phyloP scores from a whole-genome alignment of 2,329 filamentous ascomycete genomes.

The Microsporum audouinii region DNA sequence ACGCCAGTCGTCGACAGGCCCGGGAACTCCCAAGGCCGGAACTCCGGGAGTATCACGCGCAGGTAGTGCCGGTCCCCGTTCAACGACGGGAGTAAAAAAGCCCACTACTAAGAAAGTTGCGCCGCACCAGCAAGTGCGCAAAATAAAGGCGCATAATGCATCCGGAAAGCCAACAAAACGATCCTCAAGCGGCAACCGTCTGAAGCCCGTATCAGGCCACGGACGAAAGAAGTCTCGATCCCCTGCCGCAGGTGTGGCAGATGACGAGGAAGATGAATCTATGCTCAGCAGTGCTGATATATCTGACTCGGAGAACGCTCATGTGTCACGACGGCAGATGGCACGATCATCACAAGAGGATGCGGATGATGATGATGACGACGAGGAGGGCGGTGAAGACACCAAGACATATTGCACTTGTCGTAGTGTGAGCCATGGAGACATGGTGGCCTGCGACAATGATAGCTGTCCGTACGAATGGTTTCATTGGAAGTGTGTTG shows the following conservation, averaged over 20 bases:
- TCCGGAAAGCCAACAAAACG: conserved; percentile 32
- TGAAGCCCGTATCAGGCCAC: conserved; percentile 21
- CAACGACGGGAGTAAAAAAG: conserved; percentile 33
- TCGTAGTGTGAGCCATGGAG: conserved; percentile 52
- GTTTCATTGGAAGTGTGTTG: conserved; percentile 57
- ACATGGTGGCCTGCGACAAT: conserved; percentile 59
- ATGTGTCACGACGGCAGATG: conserved; percentile 15
- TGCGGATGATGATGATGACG: conserved; percentile 38
- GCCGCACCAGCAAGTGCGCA: conserved; percentile 41
- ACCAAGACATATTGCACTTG: conserved; percentile 56
- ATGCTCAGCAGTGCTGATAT: conserved; percentile 41
- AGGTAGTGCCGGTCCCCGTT: conserved; percentile 46
- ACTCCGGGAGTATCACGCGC: conserved; percentile 44
- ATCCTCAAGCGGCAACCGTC: conserved; percentile 31
- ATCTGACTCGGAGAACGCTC: conserved; percentile 36
- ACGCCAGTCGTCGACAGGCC: conserved; percentile 50
- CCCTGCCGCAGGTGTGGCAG: conserved; percentile 25
- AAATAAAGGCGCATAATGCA: conserved; percentile 24
- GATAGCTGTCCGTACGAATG: conserved; percentile 53
- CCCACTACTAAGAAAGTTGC: conserved; percentile 44
- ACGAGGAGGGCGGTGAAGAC: conserved; percentile 44
- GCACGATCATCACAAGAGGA: conserved; percentile 28
- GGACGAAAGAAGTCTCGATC: conserved; percentile 29
- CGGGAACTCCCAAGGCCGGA: conserved; percentile 51
- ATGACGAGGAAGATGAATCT: conserved; percentile 43